Conservation (phyloP, 352 stramenopile genomes). For the Pythium chondricola region DNA sequence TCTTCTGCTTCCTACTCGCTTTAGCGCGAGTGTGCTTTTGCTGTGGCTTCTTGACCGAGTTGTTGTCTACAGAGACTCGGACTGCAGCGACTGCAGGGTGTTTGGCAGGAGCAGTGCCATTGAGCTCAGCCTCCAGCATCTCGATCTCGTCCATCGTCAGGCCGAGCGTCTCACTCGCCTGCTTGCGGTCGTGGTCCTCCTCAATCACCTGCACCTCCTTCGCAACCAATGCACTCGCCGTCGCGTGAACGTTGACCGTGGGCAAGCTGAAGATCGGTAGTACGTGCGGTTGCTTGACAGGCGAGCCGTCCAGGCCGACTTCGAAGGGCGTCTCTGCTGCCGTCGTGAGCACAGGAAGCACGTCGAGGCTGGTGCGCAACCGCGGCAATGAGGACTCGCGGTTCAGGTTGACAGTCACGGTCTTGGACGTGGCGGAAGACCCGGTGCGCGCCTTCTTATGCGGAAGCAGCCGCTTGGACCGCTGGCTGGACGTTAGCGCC, state of each 20-base stretch:
- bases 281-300: conserved; percentile 28
- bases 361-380: conserved; percentile 39
- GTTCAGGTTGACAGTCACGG: neutral
- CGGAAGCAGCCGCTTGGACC: conserved; percentile 30
- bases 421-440: conserved; percentile 1
- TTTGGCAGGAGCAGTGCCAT: too few species aligned
- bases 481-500: conserved; percentile 34
- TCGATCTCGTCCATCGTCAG: conserved; percentile 65
- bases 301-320: conserved; percentile 32
- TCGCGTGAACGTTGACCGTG: conserved; percentile 40
- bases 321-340: conserved; percentile 70
- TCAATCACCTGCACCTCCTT: conserved; percentile 41
- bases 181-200: conserved; percentile 45
- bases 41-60: neutral
- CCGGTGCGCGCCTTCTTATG: conserved; percentile 30
- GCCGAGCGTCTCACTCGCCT: conserved; percentile 57
- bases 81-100: neutral
- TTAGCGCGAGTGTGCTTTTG: neutral
- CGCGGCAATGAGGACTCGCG: conserved; percentile 11
- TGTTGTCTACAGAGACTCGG: neutral
- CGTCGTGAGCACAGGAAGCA: conserved; percentile 68
- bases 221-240: conserved; percentile 24
- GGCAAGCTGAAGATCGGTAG: conserved; percentile 70
- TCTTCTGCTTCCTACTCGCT: neutral
- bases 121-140: conserved; percentile 48